phyloP scores from a whole-genome alignment of 495 filamentous ascomycete genomes.

The Aspergillus bertholletiae region DNA sequence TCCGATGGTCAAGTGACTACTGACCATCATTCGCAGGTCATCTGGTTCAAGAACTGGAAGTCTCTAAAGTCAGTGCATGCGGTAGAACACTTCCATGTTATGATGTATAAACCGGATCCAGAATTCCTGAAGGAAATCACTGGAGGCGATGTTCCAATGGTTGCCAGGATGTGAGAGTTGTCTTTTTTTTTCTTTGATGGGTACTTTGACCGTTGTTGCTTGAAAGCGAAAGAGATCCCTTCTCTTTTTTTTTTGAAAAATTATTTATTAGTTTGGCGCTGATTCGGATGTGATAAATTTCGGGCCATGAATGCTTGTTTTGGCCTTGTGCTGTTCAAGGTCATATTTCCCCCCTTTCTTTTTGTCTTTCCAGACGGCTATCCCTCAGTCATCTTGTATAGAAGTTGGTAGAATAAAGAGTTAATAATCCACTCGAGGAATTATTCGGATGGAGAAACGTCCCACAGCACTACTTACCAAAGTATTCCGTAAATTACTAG shows the following conservation, averaged over 20 bases:
- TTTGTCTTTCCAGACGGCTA: background rate
- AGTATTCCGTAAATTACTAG: no score
- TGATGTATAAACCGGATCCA: conserved; percentile 72
- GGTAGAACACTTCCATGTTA: conserved; percentile 95
- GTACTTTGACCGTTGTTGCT: background rate
- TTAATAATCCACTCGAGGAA: no score
- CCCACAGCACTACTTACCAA: no score
- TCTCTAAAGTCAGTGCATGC: conserved; percentile 74
- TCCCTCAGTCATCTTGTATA: no score
- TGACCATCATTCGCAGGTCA: conserved; percentile 48
- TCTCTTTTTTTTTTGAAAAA: no score
- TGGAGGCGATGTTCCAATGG: conserved; percentile 64
- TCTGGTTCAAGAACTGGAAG: conserved; percentile 91
- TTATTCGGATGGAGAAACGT: no score
- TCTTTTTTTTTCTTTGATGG: background rate
- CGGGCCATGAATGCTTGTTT: background rate
- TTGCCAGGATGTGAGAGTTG: conserved; percentile 22
- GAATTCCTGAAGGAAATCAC: conserved; percentile 70
- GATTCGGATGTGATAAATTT: background rate
- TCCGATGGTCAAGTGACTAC: background rate
- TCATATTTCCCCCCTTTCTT: background rate
- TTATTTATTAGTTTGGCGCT: background rate
- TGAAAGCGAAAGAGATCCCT: background rate
- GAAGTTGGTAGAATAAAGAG: no score
- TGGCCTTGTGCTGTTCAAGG: background rate